phyloP scores from a whole-genome alignment of 208 protist species.

The Crithidia brevicula region DNA sequence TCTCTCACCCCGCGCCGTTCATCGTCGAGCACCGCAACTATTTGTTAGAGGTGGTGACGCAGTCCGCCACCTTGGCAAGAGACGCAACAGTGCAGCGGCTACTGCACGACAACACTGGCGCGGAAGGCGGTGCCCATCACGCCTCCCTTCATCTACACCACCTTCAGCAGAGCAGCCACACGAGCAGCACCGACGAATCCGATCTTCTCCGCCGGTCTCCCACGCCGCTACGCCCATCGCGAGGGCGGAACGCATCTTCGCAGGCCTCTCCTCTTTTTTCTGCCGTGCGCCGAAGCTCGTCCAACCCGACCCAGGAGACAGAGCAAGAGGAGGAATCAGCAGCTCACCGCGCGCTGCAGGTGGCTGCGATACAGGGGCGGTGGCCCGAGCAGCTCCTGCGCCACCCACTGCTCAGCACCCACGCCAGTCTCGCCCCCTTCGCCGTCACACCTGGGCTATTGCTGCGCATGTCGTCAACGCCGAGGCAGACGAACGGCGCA shows the following conservation, averaged over 20 bases:
- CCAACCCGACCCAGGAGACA: background rate
- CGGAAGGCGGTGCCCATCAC: no score
- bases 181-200: background rate
- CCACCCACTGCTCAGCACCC: constrained; percentile 18
- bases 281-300: background rate
- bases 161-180: background rate
- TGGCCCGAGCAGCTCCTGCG: constrained; percentile 30
- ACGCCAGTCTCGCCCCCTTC: constrained; percentile 11
- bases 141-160: no score
- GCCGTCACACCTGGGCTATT: background rate
- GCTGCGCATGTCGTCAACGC: background rate
- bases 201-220: background rate
- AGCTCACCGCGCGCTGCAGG: constrained; percentile 6
- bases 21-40: constrained; percentile 49
- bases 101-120: constrained; percentile 1
- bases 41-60: constrained; percentile 40
- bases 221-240: background rate
- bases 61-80: constrained; percentile 32
- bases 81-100: constrained; percentile 28
- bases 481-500: no score
- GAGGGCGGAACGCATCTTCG: background rate
- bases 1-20: constrained; percentile 37
- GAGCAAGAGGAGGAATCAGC: constrained; percentile 1
- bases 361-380: constrained; percentile 14
- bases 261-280: background rate